Conservation (phyloP, 164 flowering plant genomes). For the Platanus orientalis region DNA sequence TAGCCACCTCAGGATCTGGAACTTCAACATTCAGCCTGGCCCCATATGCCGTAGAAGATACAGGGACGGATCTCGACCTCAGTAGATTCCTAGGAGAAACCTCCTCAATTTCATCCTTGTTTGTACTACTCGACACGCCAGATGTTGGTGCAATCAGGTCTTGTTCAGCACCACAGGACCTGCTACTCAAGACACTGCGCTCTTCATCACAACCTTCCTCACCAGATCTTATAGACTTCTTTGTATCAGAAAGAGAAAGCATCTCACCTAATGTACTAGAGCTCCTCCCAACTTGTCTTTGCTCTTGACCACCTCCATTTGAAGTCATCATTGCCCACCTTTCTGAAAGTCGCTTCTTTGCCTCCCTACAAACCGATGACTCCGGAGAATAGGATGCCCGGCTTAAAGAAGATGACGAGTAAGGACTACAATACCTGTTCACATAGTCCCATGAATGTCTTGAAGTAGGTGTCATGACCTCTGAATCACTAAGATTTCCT, state of each 20-base stretch:
- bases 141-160: conserved; percentile 35
- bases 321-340: conserved; percentile 89
- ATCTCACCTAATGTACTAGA: conserved; percentile 93
- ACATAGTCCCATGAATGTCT: conserved; percentile 79
- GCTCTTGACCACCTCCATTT: conserved; percentile 53
- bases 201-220: conserved; percentile 26
- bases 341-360: conserved; percentile 92
- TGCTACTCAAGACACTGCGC: conserved; percentile 17
- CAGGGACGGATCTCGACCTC: conserved; percentile 91
- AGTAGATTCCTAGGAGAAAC: conserved; percentile 51
- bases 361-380: conserved; percentile 92
- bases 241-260: conserved; percentile 84
- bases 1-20: conserved; percentile 32
- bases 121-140: conserved; percentile 20
- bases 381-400: conserved; percentile 78
- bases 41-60: conserved; percentile 50
- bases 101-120: conserved; percentile 27
- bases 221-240: conserved; percentile 30
- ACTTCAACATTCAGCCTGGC: conserved; percentile 37
- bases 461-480: conserved; percentile 71
- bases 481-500: conserved; percentile 73
- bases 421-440: conserved; percentile 65
- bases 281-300: conserved; percentile 54
- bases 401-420: conserved; percentile 65
- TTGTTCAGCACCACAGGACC: conserved; percentile 32